Percentiles rank a stretch among this genome's conserved stretches.
These are phyloP conservation scores for Olyra latifolia DNA, from an alignment of 176 grass and related monocot genomes.

Conservation along the genomic window DNA sequence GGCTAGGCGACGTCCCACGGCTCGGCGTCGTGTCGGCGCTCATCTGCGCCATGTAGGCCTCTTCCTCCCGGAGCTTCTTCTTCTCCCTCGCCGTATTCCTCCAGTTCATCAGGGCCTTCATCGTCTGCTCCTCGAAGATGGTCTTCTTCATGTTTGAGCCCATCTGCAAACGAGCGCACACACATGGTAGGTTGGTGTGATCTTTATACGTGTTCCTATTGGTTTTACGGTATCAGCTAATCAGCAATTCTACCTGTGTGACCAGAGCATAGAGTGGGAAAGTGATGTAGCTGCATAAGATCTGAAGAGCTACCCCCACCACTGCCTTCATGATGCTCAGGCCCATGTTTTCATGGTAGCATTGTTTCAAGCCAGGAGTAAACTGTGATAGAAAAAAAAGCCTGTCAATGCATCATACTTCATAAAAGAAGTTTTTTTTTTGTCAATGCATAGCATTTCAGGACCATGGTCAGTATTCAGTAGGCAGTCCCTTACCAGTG, in stretches of 20 bases:
- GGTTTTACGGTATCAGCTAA: background rate
- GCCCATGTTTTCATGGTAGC: conserved; percentile 44
- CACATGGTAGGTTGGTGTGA: background rate
- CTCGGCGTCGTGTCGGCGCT: conserved; percentile 44
- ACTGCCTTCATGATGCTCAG: conserved; percentile 52
- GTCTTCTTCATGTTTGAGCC: conserved; percentile 89
- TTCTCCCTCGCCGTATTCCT: conserved; percentile 54
- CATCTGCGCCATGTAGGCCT: background rate
- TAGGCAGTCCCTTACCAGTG: conserved; percentile 39
- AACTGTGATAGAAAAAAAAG: conserved; percentile 28
- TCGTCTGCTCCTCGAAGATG: conserved; percentile 90
- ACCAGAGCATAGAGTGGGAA: conserved; percentile 90
- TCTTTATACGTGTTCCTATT: too few relatives aligned
- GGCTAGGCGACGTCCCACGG: conserved; percentile 23
- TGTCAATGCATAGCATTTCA: background rate
- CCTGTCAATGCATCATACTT: background rate
- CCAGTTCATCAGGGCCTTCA: conserved; percentile 75
- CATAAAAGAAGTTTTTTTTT: background rate
- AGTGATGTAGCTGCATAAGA: conserved; percentile 96
- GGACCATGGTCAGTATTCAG: background rate
- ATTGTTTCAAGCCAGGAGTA: conserved; percentile 50
- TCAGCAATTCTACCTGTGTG: conserved; percentile 56
- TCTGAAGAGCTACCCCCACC: conserved; percentile 56
- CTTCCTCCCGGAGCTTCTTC: conserved; percentile 38
- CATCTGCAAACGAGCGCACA: conserved; percentile 52